Percentiles rank a stretch among this genome's conserved stretches.
Conservation (phyloP, 495 filamentous ascomycete genomes). For the Xylaria longipes region DNA sequence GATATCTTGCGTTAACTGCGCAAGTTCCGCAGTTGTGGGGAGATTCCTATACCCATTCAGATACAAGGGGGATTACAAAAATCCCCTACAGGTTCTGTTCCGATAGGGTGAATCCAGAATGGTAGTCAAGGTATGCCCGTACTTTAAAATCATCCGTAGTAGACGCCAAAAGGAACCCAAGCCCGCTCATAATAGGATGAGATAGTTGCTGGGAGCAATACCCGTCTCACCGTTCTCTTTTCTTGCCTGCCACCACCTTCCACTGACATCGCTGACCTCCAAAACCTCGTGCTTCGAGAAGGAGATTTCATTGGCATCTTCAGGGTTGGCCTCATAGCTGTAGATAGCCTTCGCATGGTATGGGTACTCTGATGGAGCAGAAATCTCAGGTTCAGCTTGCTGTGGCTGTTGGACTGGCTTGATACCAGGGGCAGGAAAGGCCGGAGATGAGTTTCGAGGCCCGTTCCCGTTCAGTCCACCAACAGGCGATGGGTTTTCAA, state of each 20-base stretch:
- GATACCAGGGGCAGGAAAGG: conserved; percentile 43
- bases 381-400: conserved; percentile 66
- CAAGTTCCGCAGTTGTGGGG: conserved; percentile 12
- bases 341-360: conserved; percentile 98
- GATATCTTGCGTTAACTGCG: conserved; percentile 31
- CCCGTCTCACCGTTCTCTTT: conserved; percentile 95
- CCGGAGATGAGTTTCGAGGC: conserved; percentile 49
- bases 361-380: conserved; percentile 89
- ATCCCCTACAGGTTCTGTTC: conserved; percentile 9
- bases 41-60: conserved; percentile 39
- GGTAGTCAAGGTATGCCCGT: conserved; percentile 21
- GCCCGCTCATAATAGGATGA: conserved; percentile 82
- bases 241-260: conserved; percentile 97
- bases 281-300: conserved; percentile 97
- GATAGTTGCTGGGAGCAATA: conserved; percentile 96
- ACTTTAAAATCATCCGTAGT: conserved; percentile 37
- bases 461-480: conserved; percentile 64
- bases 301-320: conserved; percentile 97
- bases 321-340: conserved; percentile 96
- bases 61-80: conserved; percentile 30
- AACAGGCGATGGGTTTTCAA: conserved; percentile 94
- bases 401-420: conserved; percentile 42
- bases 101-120: conserved; percentile 26
- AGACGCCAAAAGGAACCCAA: conserved; percentile 25
- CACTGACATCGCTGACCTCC: conserved; percentile 96